Evolutionary conservation across 2,329 filamentous ascomycete genomes (phyloP).

Genomic region (Ophiocordyceps robertsii): DNA sequence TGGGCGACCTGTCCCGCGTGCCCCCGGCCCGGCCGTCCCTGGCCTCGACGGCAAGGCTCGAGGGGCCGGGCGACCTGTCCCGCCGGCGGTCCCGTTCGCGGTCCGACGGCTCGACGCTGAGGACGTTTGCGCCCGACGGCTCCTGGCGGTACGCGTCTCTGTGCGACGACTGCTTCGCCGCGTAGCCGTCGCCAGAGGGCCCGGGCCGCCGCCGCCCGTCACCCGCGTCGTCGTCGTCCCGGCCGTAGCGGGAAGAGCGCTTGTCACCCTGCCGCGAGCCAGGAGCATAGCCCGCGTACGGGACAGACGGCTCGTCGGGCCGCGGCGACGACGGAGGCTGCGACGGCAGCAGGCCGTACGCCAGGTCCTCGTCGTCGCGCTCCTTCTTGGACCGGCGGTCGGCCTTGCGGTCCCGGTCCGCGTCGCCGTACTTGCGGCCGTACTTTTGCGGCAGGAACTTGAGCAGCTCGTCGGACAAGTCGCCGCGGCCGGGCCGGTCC

Average conservation of each 20-base stretch:
- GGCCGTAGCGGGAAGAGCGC: constrained; percentile 10
- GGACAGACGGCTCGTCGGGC: constrained; percentile 6
- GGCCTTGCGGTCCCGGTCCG: constrained; percentile 12
- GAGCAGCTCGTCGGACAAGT: constrained; percentile 22
- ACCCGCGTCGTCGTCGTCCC: constrained; percentile 2
- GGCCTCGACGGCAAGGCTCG: constrained; percentile 9
- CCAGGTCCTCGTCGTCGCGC: constrained; percentile 30
- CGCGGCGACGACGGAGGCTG: constrained; percentile 10
- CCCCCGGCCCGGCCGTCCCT: constrained; percentile 18
- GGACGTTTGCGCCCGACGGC: constrained; percentile 22
- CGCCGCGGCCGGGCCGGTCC: constrained; percentile 8
- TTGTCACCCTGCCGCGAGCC: constrained; percentile 7
- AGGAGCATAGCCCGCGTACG: constrained; percentile 16
- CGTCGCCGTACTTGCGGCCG: constrained; percentile 19
- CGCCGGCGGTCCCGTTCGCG: constrained; percentile 20
- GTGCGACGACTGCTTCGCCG: constrained; percentile 7
- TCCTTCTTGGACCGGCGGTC: constrained; percentile 10
- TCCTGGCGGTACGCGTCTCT: constrained; percentile 17
- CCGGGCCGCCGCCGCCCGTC: constrained; percentile 2
- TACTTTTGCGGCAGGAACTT: constrained; percentile 36
- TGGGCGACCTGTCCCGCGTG: constrained; percentile 29
- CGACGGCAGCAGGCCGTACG: constrained; percentile 29
- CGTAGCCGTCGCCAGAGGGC: constrained; percentile 8
- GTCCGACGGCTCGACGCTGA: constrained; percentile 26
- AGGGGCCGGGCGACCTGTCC: constrained; percentile 13